phyloP scores from a whole-genome alignment of 2,329 filamentous ascomycete species.

The Huntiella abstrusa region DNA sequence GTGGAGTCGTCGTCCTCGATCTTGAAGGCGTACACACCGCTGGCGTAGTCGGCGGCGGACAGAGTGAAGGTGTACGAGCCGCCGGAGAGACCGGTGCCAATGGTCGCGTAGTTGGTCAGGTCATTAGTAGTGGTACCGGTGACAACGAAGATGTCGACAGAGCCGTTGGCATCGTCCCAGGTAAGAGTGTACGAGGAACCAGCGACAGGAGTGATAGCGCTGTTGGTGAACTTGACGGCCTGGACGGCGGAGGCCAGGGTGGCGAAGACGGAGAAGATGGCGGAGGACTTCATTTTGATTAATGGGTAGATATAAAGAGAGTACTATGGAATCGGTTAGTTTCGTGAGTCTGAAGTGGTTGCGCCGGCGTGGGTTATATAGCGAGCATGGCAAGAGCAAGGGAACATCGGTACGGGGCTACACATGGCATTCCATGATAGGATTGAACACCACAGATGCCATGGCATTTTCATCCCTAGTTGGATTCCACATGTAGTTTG shows the following conservation, averaged over 20 bases:
- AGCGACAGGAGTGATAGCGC: constrained; percentile 35
- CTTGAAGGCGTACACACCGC: constrained; percentile 27
- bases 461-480: no score
- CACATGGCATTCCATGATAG: no score
- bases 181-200: constrained; percentile 31
- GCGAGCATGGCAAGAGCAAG: no score
- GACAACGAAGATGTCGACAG: constrained; percentile 34
- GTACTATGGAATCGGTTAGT: constrained; percentile 1
- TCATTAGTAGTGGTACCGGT: constrained; percentile 27
- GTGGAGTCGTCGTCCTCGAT: constrained; percentile 21
- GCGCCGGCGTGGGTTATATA: no score
- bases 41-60: constrained; percentile 17
- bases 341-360: neutral
- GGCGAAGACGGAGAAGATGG: constrained; percentile 29
- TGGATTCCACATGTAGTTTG: no score
- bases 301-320: neutral
- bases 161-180: constrained; percentile 28
- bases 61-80: constrained; percentile 23
- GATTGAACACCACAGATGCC: no score
- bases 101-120: constrained; percentile 23
- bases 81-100: constrained; percentile 23
- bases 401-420: no score
- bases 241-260: constrained; percentile 33
- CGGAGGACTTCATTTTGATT: constrained; percentile 35
- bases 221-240: constrained; percentile 14